These are phyloP conservation scores for Backusella mclennaniae DNA, from an alignment of 192 early-diverging fungal species.

Conservation along the genomic window DNA sequence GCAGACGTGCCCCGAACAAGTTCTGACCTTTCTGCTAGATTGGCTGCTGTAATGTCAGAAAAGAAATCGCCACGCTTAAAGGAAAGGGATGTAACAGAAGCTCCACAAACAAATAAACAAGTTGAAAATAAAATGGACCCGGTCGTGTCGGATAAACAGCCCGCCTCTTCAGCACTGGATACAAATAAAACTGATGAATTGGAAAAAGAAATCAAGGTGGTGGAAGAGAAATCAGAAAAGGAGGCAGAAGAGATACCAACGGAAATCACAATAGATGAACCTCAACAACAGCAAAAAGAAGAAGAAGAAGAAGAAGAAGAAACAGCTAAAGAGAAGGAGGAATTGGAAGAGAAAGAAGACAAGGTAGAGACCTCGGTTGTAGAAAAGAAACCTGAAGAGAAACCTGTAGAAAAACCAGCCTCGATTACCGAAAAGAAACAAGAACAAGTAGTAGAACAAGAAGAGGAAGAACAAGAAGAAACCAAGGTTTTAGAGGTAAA, in stretches of 20 bases:
- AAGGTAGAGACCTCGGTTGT: not conserved
- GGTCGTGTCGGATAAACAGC: not conserved
- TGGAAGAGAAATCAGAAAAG: not conserved
- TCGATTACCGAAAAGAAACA: not conserved
- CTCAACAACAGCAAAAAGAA: not conserved
- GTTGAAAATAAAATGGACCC: not conserved
- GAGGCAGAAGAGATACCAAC: not conserved
- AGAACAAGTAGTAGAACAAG: not conserved
- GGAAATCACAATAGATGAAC: not conserved
- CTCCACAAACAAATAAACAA: not conserved
- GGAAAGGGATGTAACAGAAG: not conserved
- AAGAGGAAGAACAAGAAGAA: not conserved
- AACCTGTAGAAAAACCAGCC: not conserved
- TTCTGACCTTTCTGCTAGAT: slow-evolving; percentile 41
- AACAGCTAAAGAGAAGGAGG: not conserved
- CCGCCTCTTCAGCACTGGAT: not conserved
- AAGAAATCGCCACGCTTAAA: slow-evolving; percentile 3
- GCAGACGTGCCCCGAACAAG: slow-evolving; percentile 30
- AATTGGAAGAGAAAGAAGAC: not conserved
- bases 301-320: not conserved
- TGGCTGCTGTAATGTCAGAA: slow-evolving; percentile 52
- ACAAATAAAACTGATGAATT: not conserved
- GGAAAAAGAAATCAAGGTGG: not conserved
- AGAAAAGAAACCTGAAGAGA: not conserved
- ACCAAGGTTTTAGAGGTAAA: not conserved